These are phyloP conservation scores for Cryoendolithus antarcticus DNA, from an alignment of 2,329 filamentous ascomycete species.

Conservation along the genomic window DNA sequence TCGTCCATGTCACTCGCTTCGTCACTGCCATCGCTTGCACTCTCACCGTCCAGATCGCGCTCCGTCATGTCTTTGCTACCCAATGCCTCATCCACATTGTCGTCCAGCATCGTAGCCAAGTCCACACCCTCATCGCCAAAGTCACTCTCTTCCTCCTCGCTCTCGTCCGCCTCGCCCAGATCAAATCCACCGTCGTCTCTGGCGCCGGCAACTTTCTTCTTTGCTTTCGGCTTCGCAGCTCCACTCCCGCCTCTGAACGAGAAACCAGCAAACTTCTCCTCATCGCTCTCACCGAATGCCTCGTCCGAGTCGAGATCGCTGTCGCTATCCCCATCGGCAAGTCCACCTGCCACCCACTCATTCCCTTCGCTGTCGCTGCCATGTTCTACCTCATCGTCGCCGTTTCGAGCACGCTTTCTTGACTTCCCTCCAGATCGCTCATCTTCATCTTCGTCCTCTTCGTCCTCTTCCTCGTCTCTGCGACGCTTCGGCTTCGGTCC, in stretches of 20 bases:
- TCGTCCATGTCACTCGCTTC: slow-evolving; percentile 40
- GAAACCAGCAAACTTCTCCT: slow-evolving; percentile 72
- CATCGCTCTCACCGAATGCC: slow-evolving; percentile 78
- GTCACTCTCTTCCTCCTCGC: slow-evolving; percentile 45
- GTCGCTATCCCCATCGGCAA: slow-evolving; percentile 52
- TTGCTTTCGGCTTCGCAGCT: slow-evolving; percentile 40
- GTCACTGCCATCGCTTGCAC: slow-evolving; percentile 16
- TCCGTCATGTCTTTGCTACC: slow-evolving; percentile 22
- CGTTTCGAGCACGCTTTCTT: slow-evolving; percentile 12
- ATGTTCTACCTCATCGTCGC: slow-evolving; percentile 46
- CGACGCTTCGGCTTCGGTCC: slow-evolving; percentile 31
- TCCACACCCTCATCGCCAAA: slow-evolving; percentile 52
- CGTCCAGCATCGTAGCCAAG: slow-evolving; percentile 49
- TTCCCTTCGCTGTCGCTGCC: slow-evolving; percentile 79
- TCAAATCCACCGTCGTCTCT: slow-evolving; percentile 29
- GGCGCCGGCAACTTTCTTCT: slow-evolving; percentile 26
- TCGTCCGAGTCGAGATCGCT: slow-evolving; percentile 63
- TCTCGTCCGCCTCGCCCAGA: slow-evolving; percentile 33
- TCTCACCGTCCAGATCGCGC: slow-evolving; percentile 19
- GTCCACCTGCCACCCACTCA: slow-evolving; percentile 64
- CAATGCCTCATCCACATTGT: slow-evolving; percentile 35
- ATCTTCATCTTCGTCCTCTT: slow-evolving; percentile 39
- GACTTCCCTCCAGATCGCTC: slow-evolving; percentile 16
- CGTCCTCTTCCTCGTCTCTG: slow-evolving; percentile 39
- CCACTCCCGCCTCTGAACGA: slow-evolving; percentile 48